Base-by-base conservation (phyloP, 495 filamentous ascomycete species). In the Podospora fimiseda region DNA sequence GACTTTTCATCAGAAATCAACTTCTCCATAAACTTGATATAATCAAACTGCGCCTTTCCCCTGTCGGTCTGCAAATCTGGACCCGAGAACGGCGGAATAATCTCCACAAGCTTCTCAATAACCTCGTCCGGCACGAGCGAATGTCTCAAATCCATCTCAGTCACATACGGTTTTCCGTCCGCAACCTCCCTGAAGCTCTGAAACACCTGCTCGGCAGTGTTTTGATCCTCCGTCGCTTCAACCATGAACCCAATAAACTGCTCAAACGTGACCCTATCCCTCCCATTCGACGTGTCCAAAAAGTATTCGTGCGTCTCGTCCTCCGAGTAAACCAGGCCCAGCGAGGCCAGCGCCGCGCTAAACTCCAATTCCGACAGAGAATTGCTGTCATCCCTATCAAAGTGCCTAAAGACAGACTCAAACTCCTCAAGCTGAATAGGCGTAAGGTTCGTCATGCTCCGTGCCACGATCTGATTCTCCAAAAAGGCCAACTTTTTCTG, bases 211-310 rank as follows among this genome's bases (percentile, higher is more conserved):
- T 96, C 93, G 18, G 93, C 94, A 15, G 90, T 95, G 61, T 97
- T 96, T 68, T 98, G 93, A 62, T 98, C 93, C 68, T 98, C 93
- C 1, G 94, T 97, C 37, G 95, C 92, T 59, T 90, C 89, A 7
- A 98, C 93, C 93, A 98, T 98, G 73, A 97, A 98, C 19, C 87
- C 80, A 68, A 98, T 98, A 65, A 98, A 98, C 68, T 96, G 94
- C 72, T 98, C 93, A 64, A 98, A 98, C 8, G 87, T 92, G 47
- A 98, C 93, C 53, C 84, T 79, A 58, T 82, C 78, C 36, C 78
- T 75, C 1, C 84, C 82, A 22, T 74, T 85, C 52, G 87, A 88
- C n/a, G 89, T 90, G 20, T 86, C 83, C 22, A 82, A 59, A 63
- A 94, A 97, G 52, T 90, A 89, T 27, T 89, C 80, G 62, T 96